phyloP scores from a whole-genome alignment of 2,329 filamentous ascomycete genomes.

The Phyllosticta paracitricarpa region DNA sequence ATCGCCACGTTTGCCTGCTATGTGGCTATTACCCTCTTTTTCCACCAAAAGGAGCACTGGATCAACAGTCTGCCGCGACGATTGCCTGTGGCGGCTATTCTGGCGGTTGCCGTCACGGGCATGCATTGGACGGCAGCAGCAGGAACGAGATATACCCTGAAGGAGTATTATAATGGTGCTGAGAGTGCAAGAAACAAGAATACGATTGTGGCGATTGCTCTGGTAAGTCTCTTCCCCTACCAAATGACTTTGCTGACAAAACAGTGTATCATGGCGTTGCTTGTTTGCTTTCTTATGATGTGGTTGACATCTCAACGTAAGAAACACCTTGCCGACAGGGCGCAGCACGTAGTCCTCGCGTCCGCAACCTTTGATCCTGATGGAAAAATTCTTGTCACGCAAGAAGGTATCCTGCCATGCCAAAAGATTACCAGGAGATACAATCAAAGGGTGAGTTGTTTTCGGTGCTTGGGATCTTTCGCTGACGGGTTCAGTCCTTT shows the following conservation, averaged over 20 bases:
- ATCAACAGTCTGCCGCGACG: conserved; percentile 71
- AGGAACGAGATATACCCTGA: conserved; percentile 58
- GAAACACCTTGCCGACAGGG: conserved; percentile 31
- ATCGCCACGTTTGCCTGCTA: conserved; percentile 66
- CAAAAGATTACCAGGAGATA: conserved; percentile 63
- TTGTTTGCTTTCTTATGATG: conserved; percentile 22
- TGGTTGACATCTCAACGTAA: conserved; percentile 29
- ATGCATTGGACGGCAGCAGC: conserved; percentile 80
- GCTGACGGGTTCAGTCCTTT: conserved; percentile 37
- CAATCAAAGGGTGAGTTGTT: conserved; percentile 11
- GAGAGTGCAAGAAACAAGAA: conserved; percentile 48
- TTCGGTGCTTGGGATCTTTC: too few relatives aligned
- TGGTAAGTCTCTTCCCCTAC: conserved; percentile 41
- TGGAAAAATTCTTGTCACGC: conserved; percentile 58
- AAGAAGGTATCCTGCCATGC: conserved; percentile 58
- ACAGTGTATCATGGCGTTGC: conserved; percentile 30
- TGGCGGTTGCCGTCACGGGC: conserved; percentile 66
- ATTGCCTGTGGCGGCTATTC: conserved; percentile 52
- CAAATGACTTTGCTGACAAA: background rate
- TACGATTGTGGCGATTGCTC: conserved; percentile 61
- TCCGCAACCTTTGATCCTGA: conserved; percentile 57
- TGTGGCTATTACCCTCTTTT: conserved; percentile 64
- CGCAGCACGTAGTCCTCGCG: conserved; percentile 45
- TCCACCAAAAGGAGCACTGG: conserved; percentile 66
- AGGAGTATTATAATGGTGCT: conserved; percentile 32